These are phyloP conservation scores for Yamadazyma jaroonii DNA, from an alignment of 1,139 yeast species.

Conservation along the genomic window DNA sequence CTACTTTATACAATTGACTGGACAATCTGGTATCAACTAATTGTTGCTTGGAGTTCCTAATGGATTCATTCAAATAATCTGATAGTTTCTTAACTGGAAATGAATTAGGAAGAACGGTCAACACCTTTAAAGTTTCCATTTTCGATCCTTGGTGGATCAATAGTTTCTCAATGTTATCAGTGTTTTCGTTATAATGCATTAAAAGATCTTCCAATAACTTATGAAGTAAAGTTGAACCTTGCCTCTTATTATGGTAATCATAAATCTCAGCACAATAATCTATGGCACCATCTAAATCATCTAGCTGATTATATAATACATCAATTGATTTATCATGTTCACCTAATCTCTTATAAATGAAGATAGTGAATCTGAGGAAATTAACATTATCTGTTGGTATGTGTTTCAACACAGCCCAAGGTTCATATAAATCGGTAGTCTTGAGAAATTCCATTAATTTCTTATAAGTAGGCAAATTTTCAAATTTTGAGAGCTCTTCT, in stretches of 20 bases:
- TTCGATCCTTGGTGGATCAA: constrained; percentile 50
- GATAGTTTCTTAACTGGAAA: constrained; percentile 46
- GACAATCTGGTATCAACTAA: constrained; percentile 27
- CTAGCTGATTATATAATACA: constrained; percentile 56
- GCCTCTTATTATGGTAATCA: constrained; percentile 26
- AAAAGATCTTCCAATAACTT: constrained; percentile 38
- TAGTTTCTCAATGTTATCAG: constrained; percentile 41
- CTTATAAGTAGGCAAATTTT: constrained; percentile 19
- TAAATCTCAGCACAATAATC: constrained; percentile 58
- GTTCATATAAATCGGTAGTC: constrained; percentile 38
- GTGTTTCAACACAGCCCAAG: constrained; percentile 40
- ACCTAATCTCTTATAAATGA: constrained; percentile 57
- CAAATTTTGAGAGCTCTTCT: constrained; percentile 15
- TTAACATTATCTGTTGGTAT: constrained; percentile 37
- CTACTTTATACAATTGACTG: constrained; percentile 37
- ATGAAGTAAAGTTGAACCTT: constrained; percentile 40
- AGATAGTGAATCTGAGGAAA: constrained; percentile 48
- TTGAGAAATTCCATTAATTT: constrained; percentile 40
- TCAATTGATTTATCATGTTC: constrained; percentile 66
- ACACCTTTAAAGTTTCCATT: constrained; percentile 49
- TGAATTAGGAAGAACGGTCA: constrained; percentile 50
- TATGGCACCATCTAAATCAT: constrained; percentile 58
- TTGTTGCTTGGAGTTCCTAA: constrained; percentile 31
- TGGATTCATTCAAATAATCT: constrained; percentile 44
- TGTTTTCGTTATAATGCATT: constrained; percentile 28